These are phyloP conservation scores for Phytophthora pisi DNA, from an alignment of 352 stramenopile species.

Conservation along the genomic window DNA sequence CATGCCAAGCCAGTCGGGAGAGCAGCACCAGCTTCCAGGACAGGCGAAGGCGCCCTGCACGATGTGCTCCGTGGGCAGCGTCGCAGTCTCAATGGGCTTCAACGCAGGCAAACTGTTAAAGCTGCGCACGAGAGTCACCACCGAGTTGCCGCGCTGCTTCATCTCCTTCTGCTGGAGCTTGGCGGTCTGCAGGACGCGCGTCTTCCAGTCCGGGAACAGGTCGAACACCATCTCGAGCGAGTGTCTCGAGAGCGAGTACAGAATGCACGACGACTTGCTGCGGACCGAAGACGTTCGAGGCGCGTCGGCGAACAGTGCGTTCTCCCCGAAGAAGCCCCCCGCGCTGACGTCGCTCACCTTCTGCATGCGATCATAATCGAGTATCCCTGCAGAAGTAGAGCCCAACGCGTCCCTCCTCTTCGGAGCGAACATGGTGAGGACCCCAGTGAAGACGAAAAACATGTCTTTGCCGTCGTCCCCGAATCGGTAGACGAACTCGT, in stretches of 20 bases:
- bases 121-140: background rate
- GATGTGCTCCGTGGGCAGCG: background rate
- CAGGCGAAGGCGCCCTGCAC: slow-evolving; percentile 3
- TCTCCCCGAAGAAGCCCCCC: slow-evolving; percentile 60
- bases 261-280: slow-evolving; percentile 55
- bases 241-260: slow-evolving; percentile 50
- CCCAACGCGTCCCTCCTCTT: background rate
- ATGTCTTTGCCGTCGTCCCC: slow-evolving; percentile 54
- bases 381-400: background rate
- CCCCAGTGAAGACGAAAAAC: slow-evolving; percentile 58
- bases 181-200: slow-evolving; percentile 48
- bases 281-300: slow-evolving; percentile 44
- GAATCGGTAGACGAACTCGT: slow-evolving; percentile 47
- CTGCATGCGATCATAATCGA: slow-evolving; percentile 1
- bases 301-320: slow-evolving; percentile 48
- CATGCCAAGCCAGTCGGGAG: background rate
- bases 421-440: slow-evolving; percentile 31
- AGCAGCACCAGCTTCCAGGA: slow-evolving; percentile 2
- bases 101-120: slow-evolving; percentile 2
- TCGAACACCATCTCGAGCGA: slow-evolving; percentile 61
- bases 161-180: slow-evolving; percentile 46
- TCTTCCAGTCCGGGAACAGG: slow-evolving; percentile 56
- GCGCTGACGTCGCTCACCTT: slow-evolving; percentile 49
- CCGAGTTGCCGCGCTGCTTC: slow-evolving; percentile 4
- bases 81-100: background rate